These are phyloP conservation scores for Pulveroboletus sp. DNA, from an alignment of 768 basidiomycete genomes.

Conservation along the genomic window DNA sequence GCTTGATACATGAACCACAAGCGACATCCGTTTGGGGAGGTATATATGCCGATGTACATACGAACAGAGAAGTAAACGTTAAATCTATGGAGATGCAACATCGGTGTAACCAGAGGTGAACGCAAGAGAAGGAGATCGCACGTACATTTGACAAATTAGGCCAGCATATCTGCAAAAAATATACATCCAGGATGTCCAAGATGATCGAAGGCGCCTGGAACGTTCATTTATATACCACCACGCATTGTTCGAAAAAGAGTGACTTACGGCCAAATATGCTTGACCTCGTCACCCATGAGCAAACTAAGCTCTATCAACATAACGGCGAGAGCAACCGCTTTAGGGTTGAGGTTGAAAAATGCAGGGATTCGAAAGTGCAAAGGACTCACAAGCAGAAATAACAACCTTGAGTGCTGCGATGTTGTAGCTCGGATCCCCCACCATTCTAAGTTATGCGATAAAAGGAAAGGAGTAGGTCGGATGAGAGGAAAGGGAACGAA, in stretches of 20 bases:
- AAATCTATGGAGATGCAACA: constrained; percentile 8
- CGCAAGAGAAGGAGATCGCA: not conserved
- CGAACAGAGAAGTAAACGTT: constrained; percentile 21
- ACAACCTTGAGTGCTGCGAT: constrained; percentile 5
- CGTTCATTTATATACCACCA: not conserved
- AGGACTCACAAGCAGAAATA: constrained; percentile 15
- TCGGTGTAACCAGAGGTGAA: too few species aligned
- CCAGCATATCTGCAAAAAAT: constrained; percentile 15
- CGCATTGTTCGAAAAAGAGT: too few species aligned
- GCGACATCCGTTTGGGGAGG: constrained; percentile 7
- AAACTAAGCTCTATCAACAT: constrained; percentile 19
- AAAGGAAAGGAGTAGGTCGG: too few species aligned
- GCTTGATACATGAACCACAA: constrained; percentile 20
- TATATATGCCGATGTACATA: constrained; percentile 11
- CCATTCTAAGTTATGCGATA: too few species aligned
- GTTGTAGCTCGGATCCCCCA: too few species aligned
- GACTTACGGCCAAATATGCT: constrained; percentile 23
- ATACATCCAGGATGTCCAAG: constrained; percentile 10
- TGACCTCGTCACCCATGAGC: constrained; percentile 14
- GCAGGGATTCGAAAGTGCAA: not conserved
- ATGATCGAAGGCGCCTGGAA: constrained; percentile 6
- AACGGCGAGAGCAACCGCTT: constrained; percentile 3
- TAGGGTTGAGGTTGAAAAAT: not conserved
- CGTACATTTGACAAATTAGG: constrained; percentile 20
- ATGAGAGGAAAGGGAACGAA: too few species aligned